These are phyloP conservation scores for Geotrichum aggregatum DNA, from an alignment of 1,139 yeast species.

Conservation along the genomic window DNA sequence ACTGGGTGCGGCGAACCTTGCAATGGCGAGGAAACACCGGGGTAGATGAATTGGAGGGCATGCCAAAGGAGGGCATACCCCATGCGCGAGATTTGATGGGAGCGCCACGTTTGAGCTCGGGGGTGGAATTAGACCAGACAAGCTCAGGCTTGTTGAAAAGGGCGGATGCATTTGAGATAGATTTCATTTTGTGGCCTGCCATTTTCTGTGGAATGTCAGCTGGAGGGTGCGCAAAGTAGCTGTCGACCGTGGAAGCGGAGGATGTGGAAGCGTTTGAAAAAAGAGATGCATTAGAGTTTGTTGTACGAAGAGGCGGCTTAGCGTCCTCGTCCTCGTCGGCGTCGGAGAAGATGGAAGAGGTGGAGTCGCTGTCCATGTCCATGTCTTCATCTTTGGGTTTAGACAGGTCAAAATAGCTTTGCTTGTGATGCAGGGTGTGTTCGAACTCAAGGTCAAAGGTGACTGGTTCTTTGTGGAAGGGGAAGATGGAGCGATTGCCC, in stretches of 20 bases:
- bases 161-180: conserved; percentile 8
- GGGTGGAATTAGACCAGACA: not conserved
- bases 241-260: conserved; percentile 13
- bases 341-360: conserved; percentile 10
- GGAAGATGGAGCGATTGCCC: not conserved
- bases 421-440: conserved; percentile 6
- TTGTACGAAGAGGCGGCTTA: conserved; percentile 9
- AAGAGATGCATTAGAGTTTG: conserved; percentile 8
- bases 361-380: conserved; percentile 18
- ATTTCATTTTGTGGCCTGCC: conserved; percentile 9
- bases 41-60: conserved; percentile 11
- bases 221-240: conserved; percentile 8
- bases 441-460: conserved; percentile 9
- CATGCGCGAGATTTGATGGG: conserved; percentile 6
- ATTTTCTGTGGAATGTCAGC: conserved; percentile 9
- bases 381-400: conserved; percentile 6
- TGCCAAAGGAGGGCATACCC: conserved; percentile 7
- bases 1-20: conserved; percentile 58
- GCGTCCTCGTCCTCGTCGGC: conserved; percentile 7
- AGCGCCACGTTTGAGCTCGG: not conserved
- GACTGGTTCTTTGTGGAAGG: not conserved
- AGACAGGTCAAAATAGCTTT: conserved; percentile 3
- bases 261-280: conserved; percentile 4
- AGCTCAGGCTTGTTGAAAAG: conserved; percentile 16
- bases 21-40: conserved; percentile 23